These are phyloP conservation scores for Huntiella decipiens DNA, from an alignment of 2,329 filamentous ascomycete genomes.

Conservation along the genomic window DNA sequence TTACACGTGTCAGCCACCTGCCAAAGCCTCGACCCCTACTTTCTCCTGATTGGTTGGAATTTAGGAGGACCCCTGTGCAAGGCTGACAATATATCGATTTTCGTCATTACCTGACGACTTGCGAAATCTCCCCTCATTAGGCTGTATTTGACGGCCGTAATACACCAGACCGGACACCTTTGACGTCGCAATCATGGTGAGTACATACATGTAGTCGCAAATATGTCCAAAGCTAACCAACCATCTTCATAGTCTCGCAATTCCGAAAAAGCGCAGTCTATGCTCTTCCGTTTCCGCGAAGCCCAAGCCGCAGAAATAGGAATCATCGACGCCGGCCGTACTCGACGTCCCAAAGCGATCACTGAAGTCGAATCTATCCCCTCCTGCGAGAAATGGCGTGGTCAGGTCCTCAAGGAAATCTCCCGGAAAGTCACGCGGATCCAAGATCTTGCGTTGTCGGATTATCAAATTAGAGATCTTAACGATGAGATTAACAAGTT, in stretches of 20 bases:
- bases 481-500: slow-evolving; percentile 99
- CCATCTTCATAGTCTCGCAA: slow-evolving; percentile 55
- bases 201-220: background rate
- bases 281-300: slow-evolving; percentile 99
- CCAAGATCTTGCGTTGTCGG: slow-evolving; percentile 75
- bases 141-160: no score
- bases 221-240: background rate
- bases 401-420: slow-evolving; percentile 92
- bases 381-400: slow-evolving; percentile 90
- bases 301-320: slow-evolving; percentile 90
- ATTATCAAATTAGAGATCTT: slow-evolving; percentile 92
- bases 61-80: no score
- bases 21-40: background rate
- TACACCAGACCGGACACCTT: no score
- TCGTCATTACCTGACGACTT: no score
- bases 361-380: slow-evolving; percentile 71
- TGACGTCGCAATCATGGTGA: no score
- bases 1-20: background rate
- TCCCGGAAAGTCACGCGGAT: slow-evolving; percentile 92
- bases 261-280: slow-evolving; percentile 95
- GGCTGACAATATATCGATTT: no score
- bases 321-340: slow-evolving; percentile 82
- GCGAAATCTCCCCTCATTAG: no score
- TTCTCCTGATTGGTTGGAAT: no score
- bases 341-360: slow-evolving; percentile 78